Evolutionary conservation across 768 basidiomycete genomes (phyloP).

Genomic region (Xerocomus spinulosus): DNA sequence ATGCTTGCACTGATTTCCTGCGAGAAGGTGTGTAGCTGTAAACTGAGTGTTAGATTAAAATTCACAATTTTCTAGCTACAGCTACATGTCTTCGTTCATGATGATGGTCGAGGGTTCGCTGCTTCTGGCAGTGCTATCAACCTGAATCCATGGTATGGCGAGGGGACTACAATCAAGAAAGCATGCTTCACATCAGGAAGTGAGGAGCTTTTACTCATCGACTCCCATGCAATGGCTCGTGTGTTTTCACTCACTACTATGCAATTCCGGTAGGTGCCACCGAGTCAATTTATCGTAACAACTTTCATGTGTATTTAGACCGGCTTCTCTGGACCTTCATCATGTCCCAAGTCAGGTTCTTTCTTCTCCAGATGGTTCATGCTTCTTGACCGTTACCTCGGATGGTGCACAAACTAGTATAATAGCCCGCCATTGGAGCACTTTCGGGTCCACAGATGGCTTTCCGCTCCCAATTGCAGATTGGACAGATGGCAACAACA

Average conservation of each 20-base stretch:
- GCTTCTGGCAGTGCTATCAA: slow-evolving; percentile 38
- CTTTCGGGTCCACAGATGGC: slow-evolving; percentile 49
- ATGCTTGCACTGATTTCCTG: slow-evolving; percentile 43
- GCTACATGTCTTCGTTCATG: slow-evolving; percentile 45
- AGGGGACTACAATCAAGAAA: slow-evolving; percentile 25
- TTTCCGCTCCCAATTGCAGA: slow-evolving; percentile 29
- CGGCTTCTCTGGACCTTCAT: slow-evolving; percentile 40
- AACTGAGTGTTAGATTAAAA: rapidly evolving
- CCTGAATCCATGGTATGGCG: slow-evolving; percentile 41
- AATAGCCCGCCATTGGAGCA: slow-evolving; percentile 48
- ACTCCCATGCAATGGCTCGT: slow-evolving; percentile 38
- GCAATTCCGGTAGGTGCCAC: slow-evolving; percentile 39
- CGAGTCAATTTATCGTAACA: too few relatives aligned
- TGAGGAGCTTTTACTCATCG: slow-evolving; percentile 51
- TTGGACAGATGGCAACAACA: slow-evolving; percentile 35
- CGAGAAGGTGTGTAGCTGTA: slow-evolving; percentile 34
- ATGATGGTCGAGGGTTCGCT: slow-evolving; percentile 41
- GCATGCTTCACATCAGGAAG: slow-evolving; percentile 44
- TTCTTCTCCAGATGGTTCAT: slow-evolving; percentile 53
- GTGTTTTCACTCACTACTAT: slow-evolving; percentile 52
- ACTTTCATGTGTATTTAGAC: too few relatives aligned
- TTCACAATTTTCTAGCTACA: slow-evolving; percentile 20
- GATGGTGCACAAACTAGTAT: slow-evolving; percentile 4
- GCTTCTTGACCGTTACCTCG: slow-evolving; percentile 37
- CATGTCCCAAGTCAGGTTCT: slow-evolving; percentile 27